These are phyloP conservation scores for Neofusicoccum cordaticola DNA, from an alignment of 2,329 filamentous ascomycete genomes.

Conservation along the genomic window DNA sequence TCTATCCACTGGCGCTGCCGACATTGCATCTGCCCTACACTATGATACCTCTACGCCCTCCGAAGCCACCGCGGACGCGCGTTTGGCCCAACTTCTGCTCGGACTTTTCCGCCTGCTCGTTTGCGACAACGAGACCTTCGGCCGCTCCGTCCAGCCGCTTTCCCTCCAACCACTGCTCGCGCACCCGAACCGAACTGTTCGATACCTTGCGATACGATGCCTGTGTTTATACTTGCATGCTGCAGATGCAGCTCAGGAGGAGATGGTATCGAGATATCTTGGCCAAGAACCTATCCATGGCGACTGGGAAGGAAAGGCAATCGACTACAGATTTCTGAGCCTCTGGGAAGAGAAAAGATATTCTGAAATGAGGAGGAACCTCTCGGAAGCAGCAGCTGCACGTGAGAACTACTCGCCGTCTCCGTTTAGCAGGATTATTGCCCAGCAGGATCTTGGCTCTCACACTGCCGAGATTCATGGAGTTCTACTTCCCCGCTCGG, in stretches of 20 bases:
- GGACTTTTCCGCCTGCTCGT: conserved; percentile 76
- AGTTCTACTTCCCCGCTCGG: conserved; percentile 36
- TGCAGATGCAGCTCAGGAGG: conserved; percentile 74
- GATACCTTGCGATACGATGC: conserved; percentile 78
- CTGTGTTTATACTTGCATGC: conserved; percentile 76
- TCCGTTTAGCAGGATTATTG: conserved; percentile 5
- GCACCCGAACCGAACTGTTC: conserved; percentile 57
- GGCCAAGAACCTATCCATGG: conserved; percentile 63
- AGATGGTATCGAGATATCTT: conserved; percentile 66
- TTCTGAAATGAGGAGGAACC: conserved; percentile 28
- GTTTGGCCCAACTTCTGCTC: conserved; percentile 55
- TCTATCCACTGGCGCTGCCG: conserved; percentile 17
- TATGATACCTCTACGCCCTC: background rate
- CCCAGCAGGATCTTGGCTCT: background rate
- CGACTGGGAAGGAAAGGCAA: conserved; percentile 68
- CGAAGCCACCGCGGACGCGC: conserved; percentile 35
- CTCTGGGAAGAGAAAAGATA: conserved; percentile 62
- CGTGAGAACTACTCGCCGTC: background rate
- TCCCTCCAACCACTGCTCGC: conserved; percentile 68
- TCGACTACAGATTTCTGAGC: conserved; percentile 75
- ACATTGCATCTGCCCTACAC: background rate
- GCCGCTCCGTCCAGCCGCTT: conserved; percentile 61
- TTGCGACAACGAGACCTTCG: conserved; percentile 69
- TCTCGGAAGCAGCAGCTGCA: conserved; percentile 17
- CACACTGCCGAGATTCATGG: conserved; percentile 30